phyloP scores from a whole-genome alignment of 345 rosid species.

The Turritis glabra region DNA sequence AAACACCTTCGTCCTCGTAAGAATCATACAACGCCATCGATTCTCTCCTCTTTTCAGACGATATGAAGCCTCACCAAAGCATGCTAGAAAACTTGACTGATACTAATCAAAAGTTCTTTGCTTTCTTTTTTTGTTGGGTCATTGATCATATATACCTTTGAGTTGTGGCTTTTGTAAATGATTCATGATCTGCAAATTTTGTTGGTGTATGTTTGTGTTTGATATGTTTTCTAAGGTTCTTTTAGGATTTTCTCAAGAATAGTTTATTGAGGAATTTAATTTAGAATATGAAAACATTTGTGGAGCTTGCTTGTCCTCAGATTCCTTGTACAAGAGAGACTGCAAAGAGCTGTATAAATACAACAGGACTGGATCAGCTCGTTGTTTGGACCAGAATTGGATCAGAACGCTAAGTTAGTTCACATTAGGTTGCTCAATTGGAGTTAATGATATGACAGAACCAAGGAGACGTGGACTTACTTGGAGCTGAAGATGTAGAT shows the following conservation, averaged over 20 bases:
- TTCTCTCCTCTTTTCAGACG: constrained; percentile 51
- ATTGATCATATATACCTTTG: neutral
- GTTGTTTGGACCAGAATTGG: no score
- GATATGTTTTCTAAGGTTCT: neutral
- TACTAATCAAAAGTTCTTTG: neutral
- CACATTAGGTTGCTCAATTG: no score
- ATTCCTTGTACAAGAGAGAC: neutral
- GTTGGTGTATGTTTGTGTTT: neutral
- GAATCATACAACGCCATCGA: constrained; percentile 54
- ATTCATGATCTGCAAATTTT: constrained; percentile 19
- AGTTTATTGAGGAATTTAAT: neutral
- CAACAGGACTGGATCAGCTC: no score
- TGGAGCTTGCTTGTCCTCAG: neutral
- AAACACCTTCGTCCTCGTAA: constrained; percentile 56
- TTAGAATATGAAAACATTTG: neutral
- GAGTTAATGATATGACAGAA: no score
- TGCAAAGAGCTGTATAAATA: neutral
- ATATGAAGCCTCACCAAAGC: constrained; percentile 31
- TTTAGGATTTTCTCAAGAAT: neutral
- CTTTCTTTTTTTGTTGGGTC: neutral
- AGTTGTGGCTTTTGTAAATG: constrained; percentile 5
- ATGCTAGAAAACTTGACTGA: constrained; percentile 26
- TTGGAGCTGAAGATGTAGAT: no score
- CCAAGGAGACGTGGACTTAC: no score
- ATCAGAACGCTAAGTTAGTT: no score